phyloP scores from a whole-genome alignment of 768 basidiomycete species.

The Sistotremastrum niveocremeum region DNA sequence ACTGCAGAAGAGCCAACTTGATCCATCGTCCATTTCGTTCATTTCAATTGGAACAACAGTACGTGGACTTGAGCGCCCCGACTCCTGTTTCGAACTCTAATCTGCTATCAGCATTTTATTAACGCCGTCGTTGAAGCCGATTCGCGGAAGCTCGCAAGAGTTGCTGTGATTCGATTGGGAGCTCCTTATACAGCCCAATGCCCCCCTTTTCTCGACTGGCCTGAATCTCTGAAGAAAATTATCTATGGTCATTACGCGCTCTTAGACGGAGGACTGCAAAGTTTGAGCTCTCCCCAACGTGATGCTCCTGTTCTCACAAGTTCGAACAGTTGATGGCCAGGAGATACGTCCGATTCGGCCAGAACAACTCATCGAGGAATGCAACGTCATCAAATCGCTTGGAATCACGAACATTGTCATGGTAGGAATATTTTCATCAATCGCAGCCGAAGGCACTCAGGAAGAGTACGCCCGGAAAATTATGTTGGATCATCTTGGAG shows the following conservation, averaged over 20 bases:
- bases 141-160: conserved; percentile 35
- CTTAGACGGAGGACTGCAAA: conserved; percentile 28
- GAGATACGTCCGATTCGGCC: conserved; percentile 30
- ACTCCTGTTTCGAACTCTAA: conserved; percentile 7
- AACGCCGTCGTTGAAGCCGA: conserved; percentile 51
- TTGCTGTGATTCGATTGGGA: conserved; percentile 52
- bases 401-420: conserved; percentile 25
- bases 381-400: conserved; percentile 23
- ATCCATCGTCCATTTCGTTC: conserved; percentile 28
- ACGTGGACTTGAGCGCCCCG: conserved; percentile 1
- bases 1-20: conserved; percentile 23
- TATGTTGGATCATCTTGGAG: conserved; percentile 24
- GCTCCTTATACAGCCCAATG: conserved; percentile 44
- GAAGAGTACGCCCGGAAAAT: conserved; percentile 33
- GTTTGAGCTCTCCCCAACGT: conserved; percentile 9
- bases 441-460: conserved; percentile 30
- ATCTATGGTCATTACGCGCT: conserved; percentile 23
- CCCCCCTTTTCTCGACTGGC: conserved; percentile 45
- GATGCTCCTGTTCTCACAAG: conserved; percentile 21
- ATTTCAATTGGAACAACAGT: conserved; percentile 53
- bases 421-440: conserved; percentile 34
- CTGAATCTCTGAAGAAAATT: conserved; percentile 18
- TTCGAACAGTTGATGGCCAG: conserved; percentile 29
- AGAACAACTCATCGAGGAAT: conserved; percentile 32
- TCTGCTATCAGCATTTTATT: conserved; percentile 28